Conservation (phyloP, 768 basidiomycete genomes). For the Pulveroboletus sp. region DNA sequence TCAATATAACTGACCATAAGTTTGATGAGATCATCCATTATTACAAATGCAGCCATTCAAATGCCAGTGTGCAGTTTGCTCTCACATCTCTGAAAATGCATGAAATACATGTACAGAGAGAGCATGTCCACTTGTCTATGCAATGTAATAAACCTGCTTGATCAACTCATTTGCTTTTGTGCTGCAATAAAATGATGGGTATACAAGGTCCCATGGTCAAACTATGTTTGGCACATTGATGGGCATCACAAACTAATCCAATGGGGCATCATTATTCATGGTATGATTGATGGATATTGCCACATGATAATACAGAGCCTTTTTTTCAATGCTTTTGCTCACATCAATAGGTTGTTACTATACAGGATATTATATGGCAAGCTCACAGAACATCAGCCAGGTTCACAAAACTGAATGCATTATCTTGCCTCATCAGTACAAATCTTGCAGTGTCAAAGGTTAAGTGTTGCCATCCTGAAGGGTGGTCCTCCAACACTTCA, state of each 20-base stretch:
- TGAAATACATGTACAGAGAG: constrained; percentile 15
- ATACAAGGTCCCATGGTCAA: constrained; percentile 10
- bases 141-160: constrained; percentile 9
- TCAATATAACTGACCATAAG: constrained; percentile 14
- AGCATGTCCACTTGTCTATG: constrained; percentile 2
- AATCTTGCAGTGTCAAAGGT: background rate
- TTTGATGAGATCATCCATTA: constrained; percentile 13
- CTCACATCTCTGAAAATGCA: constrained; percentile 9
- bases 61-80: constrained; percentile 19
- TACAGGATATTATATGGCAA: constrained; percentile 7
- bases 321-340: background rate
- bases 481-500: background rate
- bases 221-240: constrained; percentile 25
- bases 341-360: constrained; percentile 9
- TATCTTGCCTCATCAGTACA: background rate
- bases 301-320: constrained; percentile 21
- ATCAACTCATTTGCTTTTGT: background rate
- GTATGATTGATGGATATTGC: constrained; percentile 28
- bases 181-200: background rate
- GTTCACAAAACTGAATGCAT: background rate
- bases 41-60: constrained; percentile 11
- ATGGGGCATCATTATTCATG: constrained; percentile 26
- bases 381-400: background rate
- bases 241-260: constrained; percentile 24
- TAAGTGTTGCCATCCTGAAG: background rate